These are phyloP conservation scores for Tolypocladium paradoxum DNA, from an alignment of 2,329 filamentous ascomycete species.

Conservation along the genomic window DNA sequence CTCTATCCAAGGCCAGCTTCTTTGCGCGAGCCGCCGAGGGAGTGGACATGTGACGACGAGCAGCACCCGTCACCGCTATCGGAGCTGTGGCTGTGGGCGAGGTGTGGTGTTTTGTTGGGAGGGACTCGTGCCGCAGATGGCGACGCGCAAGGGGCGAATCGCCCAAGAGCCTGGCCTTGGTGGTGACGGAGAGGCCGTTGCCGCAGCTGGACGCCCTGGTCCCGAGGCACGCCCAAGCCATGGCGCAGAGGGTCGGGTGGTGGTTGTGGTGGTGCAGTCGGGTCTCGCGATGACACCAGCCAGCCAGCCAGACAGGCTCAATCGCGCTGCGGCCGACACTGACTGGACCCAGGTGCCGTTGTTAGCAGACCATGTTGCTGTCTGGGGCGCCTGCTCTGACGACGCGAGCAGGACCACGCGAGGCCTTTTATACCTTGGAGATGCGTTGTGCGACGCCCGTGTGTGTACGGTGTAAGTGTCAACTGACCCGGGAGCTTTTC, in stretches of 20 bases:
- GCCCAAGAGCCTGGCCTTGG: slow-evolving; percentile 1
- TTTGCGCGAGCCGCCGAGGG: slow-evolving; percentile 17
- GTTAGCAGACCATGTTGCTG: neutral
- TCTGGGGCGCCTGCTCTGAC: neutral
- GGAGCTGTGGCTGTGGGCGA: slow-evolving; percentile 3
- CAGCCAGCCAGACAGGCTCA: neutral
- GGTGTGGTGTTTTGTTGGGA: neutral
- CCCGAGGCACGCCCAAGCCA: slow-evolving; percentile 29
- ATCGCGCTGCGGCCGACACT: neutral
- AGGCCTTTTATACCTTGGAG: neutral
- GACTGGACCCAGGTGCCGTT: neutral
- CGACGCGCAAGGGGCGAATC: neutral
- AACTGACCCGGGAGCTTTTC: neutral
- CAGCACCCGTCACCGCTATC: slow-evolving; percentile 6
- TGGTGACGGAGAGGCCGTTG: slow-evolving; percentile 6
- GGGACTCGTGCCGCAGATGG: neutral
- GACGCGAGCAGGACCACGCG: neutral
- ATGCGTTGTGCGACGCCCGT: neutral
- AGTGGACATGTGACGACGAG: slow-evolving; percentile 16
- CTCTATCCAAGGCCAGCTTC: slow-evolving; percentile 21
- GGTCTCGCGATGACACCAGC: neutral
- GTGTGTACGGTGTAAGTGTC: slow-evolving; percentile 3
- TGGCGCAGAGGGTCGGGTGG: slow-evolving; percentile 14
- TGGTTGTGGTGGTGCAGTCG: slow-evolving; percentile 1
- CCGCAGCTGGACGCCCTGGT: slow-evolving; percentile 24